Percentiles rank a stretch among this genome's conserved stretches.
Evolutionary conservation across 441 rosid species (phyloP).

Genomic region (Manihot esculenta): DNA sequence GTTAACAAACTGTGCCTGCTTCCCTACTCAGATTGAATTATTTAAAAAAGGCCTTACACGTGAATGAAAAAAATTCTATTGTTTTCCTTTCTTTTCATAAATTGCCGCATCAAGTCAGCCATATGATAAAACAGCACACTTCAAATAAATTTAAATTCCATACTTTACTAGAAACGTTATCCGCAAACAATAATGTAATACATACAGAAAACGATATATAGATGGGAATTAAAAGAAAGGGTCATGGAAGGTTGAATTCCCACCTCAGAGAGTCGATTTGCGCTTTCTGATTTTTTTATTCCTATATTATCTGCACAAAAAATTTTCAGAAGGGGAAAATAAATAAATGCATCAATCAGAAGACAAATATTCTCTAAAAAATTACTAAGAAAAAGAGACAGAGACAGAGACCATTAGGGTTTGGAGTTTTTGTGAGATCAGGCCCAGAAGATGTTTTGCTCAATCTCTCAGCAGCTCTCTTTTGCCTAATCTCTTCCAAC

Average conservation of each 20-base stretch:
- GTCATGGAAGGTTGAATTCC: background rate
- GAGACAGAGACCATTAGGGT: conserved; percentile 37
- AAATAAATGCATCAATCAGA: conserved; percentile 9
- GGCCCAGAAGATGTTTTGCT: conserved; percentile 79
- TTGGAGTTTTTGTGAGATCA: conserved; percentile 58
- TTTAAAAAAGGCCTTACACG: background rate
- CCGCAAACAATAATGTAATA: background rate
- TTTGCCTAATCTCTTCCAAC: conserved; percentile 93
- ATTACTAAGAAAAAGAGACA: background rate
- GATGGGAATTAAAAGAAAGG: background rate
- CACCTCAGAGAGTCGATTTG: conserved; percentile 84
- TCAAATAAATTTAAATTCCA: background rate
- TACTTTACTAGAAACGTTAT: background rate
- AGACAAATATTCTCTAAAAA: background rate
- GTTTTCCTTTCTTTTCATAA: background rate
- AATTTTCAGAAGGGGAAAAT: background rate
- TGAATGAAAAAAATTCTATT: background rate
- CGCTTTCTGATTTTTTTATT: conserved; percentile 80
- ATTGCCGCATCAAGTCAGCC: background rate
- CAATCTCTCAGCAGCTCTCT: conserved; percentile 89
- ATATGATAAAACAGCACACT: background rate
- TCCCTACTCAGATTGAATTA: background rate
- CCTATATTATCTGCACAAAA: conserved; percentile 42
- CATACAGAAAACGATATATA: background rate
- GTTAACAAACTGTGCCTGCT: background rate